Conservation (phyloP, 495 filamentous ascomycete genomes). For the Trichoderma erinaceum region DNA sequence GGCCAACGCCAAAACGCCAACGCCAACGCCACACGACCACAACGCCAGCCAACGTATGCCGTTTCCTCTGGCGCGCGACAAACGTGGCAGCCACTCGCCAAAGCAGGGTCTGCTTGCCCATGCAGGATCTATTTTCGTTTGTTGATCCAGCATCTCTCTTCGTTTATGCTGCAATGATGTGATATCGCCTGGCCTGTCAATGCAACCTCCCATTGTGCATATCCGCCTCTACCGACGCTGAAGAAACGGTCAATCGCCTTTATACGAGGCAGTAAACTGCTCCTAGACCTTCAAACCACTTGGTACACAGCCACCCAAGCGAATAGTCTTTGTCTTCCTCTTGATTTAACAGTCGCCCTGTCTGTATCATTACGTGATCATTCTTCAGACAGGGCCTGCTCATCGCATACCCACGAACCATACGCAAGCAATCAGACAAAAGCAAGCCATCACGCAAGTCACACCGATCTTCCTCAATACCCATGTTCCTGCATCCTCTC, state of each 20-base stretch:
- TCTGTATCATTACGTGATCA: no score
- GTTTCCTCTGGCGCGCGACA: no score
- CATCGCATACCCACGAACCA: background rate
- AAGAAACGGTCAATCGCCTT: background rate
- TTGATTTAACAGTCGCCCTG: background rate
- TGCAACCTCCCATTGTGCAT: background rate
- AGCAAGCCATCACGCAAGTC: background rate
- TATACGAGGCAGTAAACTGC: background rate
- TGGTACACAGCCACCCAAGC: no score
- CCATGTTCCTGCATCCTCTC: background rate
- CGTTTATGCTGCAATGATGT: constrained; percentile 1
- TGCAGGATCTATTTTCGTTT: no score
- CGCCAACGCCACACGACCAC: no score
- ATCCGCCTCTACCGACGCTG: background rate
- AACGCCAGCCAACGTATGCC: no score
- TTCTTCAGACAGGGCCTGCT: background rate
- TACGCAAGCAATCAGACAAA: background rate
- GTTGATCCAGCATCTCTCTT: no score
- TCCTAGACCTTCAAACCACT: no score
- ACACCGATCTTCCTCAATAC: background rate
- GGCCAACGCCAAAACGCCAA: no score
- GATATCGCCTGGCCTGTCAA: constrained; percentile 3
- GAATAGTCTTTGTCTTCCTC: no score
- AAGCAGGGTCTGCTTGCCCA: no score
- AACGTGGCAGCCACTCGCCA: no score